Evolutionary conservation across 805 yeast species (phyloP), one percentile per base, ranked within the genome.

Genomic region (Nakazawaea anatomiae): DNA sequence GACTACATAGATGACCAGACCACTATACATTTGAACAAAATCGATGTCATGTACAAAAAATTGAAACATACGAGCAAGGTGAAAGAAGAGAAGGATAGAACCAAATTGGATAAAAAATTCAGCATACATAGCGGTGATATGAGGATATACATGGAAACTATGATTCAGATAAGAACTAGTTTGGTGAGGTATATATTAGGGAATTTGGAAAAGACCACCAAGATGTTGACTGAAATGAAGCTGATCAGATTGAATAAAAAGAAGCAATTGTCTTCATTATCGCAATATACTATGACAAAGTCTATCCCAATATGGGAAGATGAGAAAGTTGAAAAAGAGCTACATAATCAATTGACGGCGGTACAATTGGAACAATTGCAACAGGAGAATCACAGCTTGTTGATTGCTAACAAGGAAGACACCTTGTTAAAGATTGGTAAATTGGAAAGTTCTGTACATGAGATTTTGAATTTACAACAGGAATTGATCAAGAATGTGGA

Each of bases 391-490:
- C 72, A 77, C 51, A 78, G 77, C 52, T 61, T 79, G 35, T 57
- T 76, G 9, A 60, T 85, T 11, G 71, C 75, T 43, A 63, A 77
- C 47, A 86, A 86, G 57, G 68, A 78, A n/a, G 77, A 76, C 46
- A 86, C 85, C 54, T 58, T 85, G 30, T 70, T 76, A 40, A 80
- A 82, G 54, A 85, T 83, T 6, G 80, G 79, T 53, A 70, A 75
- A 53, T 71, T 86, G 36, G 85, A 84, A 58, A 70, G 70, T 30
- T 77, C 88, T 1, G 81, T 85, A 65, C 62, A 82, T 42, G 96
- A 89, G 60, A 84, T 91, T 42, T 77, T 90, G 1, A 79, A 83
- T 50, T 65, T 91, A 32, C 47, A 42, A 32, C 30, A 43, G 7
- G 38, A 51, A 32, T 38, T 51, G 40, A 28, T 28, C 10, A 6